A percentile compares a stretch with the other conserved stretches of the same genome.
Conservation (phyloP, 305 asterid species). For the Petunia hybrid region DNA sequence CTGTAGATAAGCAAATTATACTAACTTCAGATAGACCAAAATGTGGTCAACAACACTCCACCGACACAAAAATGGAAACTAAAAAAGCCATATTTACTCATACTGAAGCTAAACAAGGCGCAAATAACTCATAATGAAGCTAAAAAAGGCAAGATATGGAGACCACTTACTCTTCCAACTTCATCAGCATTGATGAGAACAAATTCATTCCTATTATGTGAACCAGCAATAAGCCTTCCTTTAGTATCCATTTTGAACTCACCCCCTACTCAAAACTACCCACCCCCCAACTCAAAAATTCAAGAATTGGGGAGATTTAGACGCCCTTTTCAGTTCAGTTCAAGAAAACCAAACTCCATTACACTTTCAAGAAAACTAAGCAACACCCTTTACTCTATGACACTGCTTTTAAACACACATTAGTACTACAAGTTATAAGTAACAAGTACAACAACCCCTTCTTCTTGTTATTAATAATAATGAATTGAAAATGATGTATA, state of each 20-base stretch:
- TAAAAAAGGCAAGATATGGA: constrained; percentile 20
- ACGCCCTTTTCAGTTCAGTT: constrained; percentile 35
- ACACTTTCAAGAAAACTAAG: constrained; percentile 35
- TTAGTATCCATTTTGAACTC: constrained; percentile 72
- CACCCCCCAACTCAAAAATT: constrained; percentile 35
- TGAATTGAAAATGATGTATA: constrained; percentile 60
- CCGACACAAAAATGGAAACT: constrained; percentile 31
- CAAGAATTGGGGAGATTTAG: constrained; percentile 32
- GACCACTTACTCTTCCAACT: constrained; percentile 76
- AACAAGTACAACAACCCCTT: constrained; percentile 52
- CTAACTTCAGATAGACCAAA: constrained; percentile 35
- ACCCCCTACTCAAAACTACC: constrained; percentile 29
- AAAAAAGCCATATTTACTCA: neutral
- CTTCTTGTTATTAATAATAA: constrained; percentile 48
- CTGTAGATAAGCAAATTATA: constrained; percentile 34
- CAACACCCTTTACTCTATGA: constrained; percentile 31
- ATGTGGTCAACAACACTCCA: constrained; percentile 29
- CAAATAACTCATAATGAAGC: neutral
- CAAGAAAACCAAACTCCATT: constrained; percentile 39
- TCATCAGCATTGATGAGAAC: constrained; percentile 97
- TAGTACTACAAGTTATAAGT: no score
- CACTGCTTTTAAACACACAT: constrained; percentile 38
- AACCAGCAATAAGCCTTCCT: constrained; percentile 95
- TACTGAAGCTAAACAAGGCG: constrained; percentile 27
- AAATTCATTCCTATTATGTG: constrained; percentile 94